Conservation (phyloP, 257 asterid species). For the Echium plantagineum region DNA sequence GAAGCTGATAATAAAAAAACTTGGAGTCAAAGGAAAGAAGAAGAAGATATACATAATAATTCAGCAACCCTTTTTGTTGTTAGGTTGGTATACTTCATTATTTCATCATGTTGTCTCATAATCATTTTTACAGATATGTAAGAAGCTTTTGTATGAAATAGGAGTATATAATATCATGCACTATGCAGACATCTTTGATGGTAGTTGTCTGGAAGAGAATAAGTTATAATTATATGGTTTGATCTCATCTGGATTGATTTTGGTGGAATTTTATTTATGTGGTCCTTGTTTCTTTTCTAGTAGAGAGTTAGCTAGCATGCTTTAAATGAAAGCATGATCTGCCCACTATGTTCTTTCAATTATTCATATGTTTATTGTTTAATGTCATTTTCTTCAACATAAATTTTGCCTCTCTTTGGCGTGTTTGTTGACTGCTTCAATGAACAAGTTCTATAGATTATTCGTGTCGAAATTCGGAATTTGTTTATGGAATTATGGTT, state of each 20-base stretch:
- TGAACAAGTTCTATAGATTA: background rate
- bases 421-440: background rate
- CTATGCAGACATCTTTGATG: background rate
- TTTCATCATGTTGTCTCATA: background rate
- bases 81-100: slow-evolving; percentile 17
- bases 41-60: slow-evolving; percentile 6
- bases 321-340: background rate
- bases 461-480: background rate
- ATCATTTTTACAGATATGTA: background rate
- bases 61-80: slow-evolving; percentile 23
- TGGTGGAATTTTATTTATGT: background rate
- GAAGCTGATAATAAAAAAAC: slow-evolving; percentile 2
- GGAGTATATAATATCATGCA: too few species aligned
- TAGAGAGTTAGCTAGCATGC: background rate
- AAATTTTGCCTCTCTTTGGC: background rate
- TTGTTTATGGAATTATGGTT: background rate
- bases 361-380: background rate
- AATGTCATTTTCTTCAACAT: background rate
- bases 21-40: slow-evolving; percentile 28
- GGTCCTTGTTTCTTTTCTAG: background rate
- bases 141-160: background rate
- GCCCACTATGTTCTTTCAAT: background rate
- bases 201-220: too few species aligned
- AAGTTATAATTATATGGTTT: background rate
- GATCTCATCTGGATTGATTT: background rate